These are phyloP conservation scores for Lasiodiplodia sp. DNA, from an alignment of 2,329 filamentous ascomycete species.

Conservation along the genomic window DNA sequence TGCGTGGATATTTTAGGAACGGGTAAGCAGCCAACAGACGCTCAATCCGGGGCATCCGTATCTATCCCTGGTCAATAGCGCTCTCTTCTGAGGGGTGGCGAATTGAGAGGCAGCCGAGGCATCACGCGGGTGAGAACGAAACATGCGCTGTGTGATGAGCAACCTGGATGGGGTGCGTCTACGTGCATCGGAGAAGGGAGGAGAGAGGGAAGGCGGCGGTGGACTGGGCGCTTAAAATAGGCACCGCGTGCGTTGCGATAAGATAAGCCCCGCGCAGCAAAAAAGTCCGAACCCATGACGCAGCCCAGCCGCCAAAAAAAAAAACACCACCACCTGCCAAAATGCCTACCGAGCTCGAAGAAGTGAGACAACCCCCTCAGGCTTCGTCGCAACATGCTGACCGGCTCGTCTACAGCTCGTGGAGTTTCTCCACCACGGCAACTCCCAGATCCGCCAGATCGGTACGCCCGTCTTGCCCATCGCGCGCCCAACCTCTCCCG, in stretches of 20 bases:
- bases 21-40: neutral
- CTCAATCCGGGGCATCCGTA: neutral
- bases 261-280: slow-evolving; percentile 23
- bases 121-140: slow-evolving; percentile 7
- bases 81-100: neutral
- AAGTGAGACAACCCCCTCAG: slow-evolving; percentile 42
- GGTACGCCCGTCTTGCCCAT: slow-evolving; percentile 55
- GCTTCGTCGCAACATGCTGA: neutral
- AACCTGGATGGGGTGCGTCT: neutral
- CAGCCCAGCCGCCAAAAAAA: neutral
- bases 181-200: slow-evolving; percentile 6
- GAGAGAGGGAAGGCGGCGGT: slow-evolving; percentile 13
- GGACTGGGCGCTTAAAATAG: slow-evolving; percentile 23
- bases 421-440: slow-evolving; percentile 90
- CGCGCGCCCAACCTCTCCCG: slow-evolving; percentile 36
- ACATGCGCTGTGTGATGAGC: slow-evolving; percentile 22
- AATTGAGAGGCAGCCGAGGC: slow-evolving; percentile 1
- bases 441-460: slow-evolving; percentile 86
- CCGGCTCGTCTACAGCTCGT: slow-evolving; percentile 68
- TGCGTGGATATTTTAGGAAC: slow-evolving; percentile 20
- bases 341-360: slow-evolving; percentile 61
- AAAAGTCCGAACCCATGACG: slow-evolving; percentile 29
- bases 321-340: slow-evolving; percentile 27
- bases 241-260: slow-evolving; percentile 19
- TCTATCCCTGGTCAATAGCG: slow-evolving; percentile 10